Evolutionary conservation across 2,329 filamentous ascomycete genomes (phyloP), one percentile per base, ranked within the genome.

Genomic region (Microcyclosporella mali): DNA sequence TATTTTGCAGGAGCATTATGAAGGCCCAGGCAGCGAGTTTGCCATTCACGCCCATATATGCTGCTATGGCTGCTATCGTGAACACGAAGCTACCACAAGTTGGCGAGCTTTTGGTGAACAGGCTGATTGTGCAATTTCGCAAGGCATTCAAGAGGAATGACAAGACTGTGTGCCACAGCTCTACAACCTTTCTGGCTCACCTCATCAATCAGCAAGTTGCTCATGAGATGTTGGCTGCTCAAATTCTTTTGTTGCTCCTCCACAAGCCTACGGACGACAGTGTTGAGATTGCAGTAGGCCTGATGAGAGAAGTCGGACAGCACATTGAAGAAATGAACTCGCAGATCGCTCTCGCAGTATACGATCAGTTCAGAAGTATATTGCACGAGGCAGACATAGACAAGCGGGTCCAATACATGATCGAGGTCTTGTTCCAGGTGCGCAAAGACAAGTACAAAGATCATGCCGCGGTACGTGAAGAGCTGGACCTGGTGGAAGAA

Each of bases 351-450:
- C 78, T 90, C 53, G 85, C 84, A 17, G 88, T 98, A 6, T 98
- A 94, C 61, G 92, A 98, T 60, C 89, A 95, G 65, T 94, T 98
- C 71, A 75, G 92, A 56, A 90, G 84, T 56, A 95, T 97, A 51
- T 72, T 98, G 7, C 90, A 98, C 69, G 92, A 98, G 66, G 88
- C 88, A 33, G 89, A 92, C 60, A 95, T 98, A 63, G 90, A 97
- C 62, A 95, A 95, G 73, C 79, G 92, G 52, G 89, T 90, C n/a
- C 92, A 98, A 68, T 98, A 97, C 68, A 95, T 95, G 86, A 90
- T 98, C 44, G 92, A 98, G 65, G 92, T 97, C 4, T 70, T 98
- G 33, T 98, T 98, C 64, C 89, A 98, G 69, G 84, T 95, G 43
- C 80, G 92, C 51, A 95, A 95, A 67, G 90, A 97, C 68, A 85